Evolutionary conservation across 2,329 filamentous ascomycete genomes (phyloP).

Genomic region (Claviceps quebecensis): DNA sequence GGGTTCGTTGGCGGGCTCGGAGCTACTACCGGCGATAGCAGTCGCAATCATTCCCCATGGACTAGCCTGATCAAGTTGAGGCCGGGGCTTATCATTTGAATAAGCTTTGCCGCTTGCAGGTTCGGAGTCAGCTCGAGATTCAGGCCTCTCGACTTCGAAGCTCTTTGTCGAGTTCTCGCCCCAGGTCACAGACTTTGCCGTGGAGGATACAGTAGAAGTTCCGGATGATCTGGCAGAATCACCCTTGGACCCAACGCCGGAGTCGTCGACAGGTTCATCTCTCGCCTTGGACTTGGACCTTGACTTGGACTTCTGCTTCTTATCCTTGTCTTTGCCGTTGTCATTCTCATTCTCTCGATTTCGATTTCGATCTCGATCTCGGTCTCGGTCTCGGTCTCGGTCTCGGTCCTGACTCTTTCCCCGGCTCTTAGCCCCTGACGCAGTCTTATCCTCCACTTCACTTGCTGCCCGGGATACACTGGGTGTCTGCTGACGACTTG

Average conservation of each 20-base stretch:
- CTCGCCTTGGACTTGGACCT: constrained; percentile 11
- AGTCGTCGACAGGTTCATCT: constrained; percentile 16
- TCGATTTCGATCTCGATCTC: neutral
- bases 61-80: constrained; percentile 25
- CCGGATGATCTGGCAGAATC: constrained; percentile 23
- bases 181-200: constrained; percentile 48
- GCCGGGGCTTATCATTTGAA: constrained; percentile 17
- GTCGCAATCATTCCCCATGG: constrained; percentile 40
- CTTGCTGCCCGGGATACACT: constrained; percentile 6
- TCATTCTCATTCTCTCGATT: neutral
- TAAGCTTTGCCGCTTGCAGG: constrained; percentile 13
- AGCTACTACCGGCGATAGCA: constrained; percentile 30
- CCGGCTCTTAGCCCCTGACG: neutral
- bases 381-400: neutral
- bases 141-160: constrained; percentile 47
- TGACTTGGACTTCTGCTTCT: constrained; percentile 8
- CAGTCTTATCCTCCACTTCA: neutral
- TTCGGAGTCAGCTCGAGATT: constrained; percentile 22
- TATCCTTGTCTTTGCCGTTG: neutral
- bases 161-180: constrained; percentile 50
- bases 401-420: neutral
- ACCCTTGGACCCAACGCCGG: constrained; percentile 25
- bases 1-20: constrained; percentile 22
- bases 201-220: constrained; percentile 14
- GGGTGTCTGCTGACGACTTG: constrained; percentile 31